Conservation (phyloP, 768 basidiomycete species). For the Mycena filopes region DNA sequence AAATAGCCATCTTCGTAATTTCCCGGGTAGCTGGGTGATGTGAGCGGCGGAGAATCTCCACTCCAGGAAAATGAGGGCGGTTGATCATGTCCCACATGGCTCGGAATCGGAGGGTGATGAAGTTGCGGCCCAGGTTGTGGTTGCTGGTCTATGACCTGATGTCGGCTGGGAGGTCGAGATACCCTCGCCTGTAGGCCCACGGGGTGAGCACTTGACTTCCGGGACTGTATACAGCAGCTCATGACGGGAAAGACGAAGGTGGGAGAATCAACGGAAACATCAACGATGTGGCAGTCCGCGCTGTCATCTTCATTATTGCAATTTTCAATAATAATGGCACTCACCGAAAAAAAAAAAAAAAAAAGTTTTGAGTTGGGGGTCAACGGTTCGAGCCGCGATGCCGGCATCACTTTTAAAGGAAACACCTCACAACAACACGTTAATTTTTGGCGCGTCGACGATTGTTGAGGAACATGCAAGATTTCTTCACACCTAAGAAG, state of each 20-base stretch:
- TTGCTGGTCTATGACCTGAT: slow-evolving; percentile 60
- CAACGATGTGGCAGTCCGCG: slow-evolving; percentile 11
- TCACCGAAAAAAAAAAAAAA: background rate
- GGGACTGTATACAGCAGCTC: slow-evolving; percentile 73
- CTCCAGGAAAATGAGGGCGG: slow-evolving; percentile 47
- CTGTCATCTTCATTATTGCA: background rate
- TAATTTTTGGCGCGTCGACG: too few species aligned
- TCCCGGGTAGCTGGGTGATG: slow-evolving; percentile 10
- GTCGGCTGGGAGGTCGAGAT: slow-evolving; percentile 42
- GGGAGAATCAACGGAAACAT: slow-evolving; percentile 1
- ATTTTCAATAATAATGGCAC: too few species aligned
- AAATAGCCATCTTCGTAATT: slow-evolving; percentile 28
- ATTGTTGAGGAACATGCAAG: too few species aligned
- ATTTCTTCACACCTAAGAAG: too few species aligned
- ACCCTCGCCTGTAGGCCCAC: slow-evolving; percentile 41
- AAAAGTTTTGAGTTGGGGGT: too few species aligned
- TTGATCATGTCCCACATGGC: slow-evolving; percentile 50
- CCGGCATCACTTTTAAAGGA: too few species aligned
- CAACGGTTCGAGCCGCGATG: too few species aligned
- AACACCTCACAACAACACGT: too few species aligned
- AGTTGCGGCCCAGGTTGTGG: slow-evolving; percentile 52
- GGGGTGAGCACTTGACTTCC: slow-evolving; percentile 31
- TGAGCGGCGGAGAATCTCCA: slow-evolving; percentile 35
- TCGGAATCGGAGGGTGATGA: slow-evolving; percentile 48
- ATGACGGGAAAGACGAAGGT: slow-evolving; percentile 45